Percentiles rank a stretch among this genome's conserved stretches.
Conservation (phyloP, 192 early-diverging fungal species). For the Entomortierella beljakovae region DNA sequence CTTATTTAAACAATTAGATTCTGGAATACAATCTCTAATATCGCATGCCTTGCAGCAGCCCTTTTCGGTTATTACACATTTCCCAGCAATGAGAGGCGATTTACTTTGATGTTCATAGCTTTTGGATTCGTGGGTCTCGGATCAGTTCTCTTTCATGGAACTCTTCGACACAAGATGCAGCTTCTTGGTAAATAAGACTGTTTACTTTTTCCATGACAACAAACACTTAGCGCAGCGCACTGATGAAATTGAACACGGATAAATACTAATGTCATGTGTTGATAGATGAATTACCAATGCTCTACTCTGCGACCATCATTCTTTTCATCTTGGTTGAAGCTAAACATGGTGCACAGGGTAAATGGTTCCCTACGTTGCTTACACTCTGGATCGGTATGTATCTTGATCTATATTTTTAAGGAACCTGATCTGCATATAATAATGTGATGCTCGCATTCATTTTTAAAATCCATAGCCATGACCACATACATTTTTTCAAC, state of each 20-base stretch:
- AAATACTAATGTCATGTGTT: not conserved
- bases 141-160: slow-evolving; percentile 80
- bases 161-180: slow-evolving; percentile 75
- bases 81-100: slow-evolving; percentile 51
- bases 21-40: slow-evolving; percentile 72
- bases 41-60: slow-evolving; percentile 65
- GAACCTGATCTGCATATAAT: not conserved
- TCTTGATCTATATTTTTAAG: not conserved
- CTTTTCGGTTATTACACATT: slow-evolving; percentile 60
- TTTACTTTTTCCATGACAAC: too few species aligned
- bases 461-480: slow-evolving; percentile 6
- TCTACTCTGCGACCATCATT: slow-evolving; percentile 36
- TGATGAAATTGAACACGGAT: not conserved
- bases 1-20: too few species aligned
- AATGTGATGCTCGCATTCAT: not conserved
- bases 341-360: slow-evolving; percentile 57
- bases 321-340: slow-evolving; percentile 53
- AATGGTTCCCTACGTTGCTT: slow-evolving; percentile 57
- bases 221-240: not conserved
- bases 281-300: slow-evolving; percentile 49
- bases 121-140: slow-evolving; percentile 77
- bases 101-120: slow-evolving; percentile 60
- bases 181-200: slow-evolving; percentile 57
- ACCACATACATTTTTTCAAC: slow-evolving; percentile 50
- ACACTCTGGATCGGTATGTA: slow-evolving; percentile 55